phyloP scores from a whole-genome alignment of 352 stramenopile species.

The Blastocystis sp. region DNA sequence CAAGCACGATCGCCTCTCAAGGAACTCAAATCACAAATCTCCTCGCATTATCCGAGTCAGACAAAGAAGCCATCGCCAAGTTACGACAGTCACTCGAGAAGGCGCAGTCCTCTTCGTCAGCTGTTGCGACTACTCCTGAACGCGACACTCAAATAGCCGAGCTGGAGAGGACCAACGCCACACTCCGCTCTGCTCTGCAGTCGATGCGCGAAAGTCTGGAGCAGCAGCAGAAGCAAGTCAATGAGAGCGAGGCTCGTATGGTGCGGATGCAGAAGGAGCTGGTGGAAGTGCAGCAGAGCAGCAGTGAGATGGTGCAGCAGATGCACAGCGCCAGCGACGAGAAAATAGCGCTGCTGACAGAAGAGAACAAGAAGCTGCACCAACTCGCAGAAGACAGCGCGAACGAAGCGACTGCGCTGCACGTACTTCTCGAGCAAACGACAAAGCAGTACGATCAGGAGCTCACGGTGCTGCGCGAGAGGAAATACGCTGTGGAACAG shows the following conservation, averaged over 20 bases:
- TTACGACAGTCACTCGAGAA: not conserved
- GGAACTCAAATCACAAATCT: not conserved
- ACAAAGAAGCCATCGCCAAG: not conserved
- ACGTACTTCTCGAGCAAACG: not conserved
- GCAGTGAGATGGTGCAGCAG: conserved; percentile 13
- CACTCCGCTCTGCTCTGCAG: not conserved
- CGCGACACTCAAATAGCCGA: not conserved
- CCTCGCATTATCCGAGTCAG: not conserved
- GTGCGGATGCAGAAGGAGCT: conserved; percentile 21
- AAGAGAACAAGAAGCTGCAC: conserved; percentile 1
- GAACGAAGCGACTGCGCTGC: not conserved
- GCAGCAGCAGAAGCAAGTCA: not conserved
- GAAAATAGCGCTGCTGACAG: not conserved
- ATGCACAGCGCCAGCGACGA: not conserved
- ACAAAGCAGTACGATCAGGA: not conserved
- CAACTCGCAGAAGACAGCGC: not conserved
- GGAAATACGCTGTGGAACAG: not conserved
- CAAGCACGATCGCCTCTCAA: not conserved
- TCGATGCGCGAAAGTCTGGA: not conserved
- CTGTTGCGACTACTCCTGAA: not conserved
- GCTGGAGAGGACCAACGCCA: not conserved
- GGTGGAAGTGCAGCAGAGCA: conserved; percentile 6
- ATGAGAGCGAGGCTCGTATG: not conserved
- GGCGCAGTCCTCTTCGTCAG: not conserved
- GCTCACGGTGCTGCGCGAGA: conserved; percentile 1